Conservation (phyloP, 768 basidiomycete species). For the Flagelloscypha sp. region DNA sequence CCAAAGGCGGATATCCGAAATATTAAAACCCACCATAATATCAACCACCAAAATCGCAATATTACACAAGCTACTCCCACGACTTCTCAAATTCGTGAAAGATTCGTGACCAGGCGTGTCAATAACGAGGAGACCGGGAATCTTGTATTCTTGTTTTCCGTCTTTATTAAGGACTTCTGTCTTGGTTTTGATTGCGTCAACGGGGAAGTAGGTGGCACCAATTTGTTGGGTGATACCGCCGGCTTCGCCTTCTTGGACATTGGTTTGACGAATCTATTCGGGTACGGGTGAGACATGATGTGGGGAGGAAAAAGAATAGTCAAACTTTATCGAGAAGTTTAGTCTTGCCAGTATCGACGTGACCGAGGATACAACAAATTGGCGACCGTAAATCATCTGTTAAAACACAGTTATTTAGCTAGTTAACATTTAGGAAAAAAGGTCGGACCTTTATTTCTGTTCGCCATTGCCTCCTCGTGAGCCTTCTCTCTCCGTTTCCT, state of each 20-base stretch:
- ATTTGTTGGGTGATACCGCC: slow-evolving; percentile 99
- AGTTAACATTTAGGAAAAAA: no score
- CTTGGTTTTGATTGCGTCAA: slow-evolving; percentile 88
- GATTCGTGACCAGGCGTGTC: slow-evolving; percentile 99
- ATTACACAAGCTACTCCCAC: slow-evolving; percentile 96
- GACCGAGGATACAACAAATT: slow-evolving; percentile 97
- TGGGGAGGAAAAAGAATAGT: slow-evolving; percentile 3
- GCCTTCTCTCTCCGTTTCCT: slow-evolving; percentile 71
- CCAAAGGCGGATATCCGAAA: slow-evolving; percentile 1
- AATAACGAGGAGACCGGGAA: slow-evolving; percentile 91
- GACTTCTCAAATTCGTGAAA: slow-evolving; percentile 91
- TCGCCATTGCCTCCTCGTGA: slow-evolving; percentile 78
- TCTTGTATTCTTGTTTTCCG: slow-evolving; percentile 83
- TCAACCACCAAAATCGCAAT: slow-evolving; percentile 98
- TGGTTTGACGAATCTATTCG: slow-evolving; percentile 92
- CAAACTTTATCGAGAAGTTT: slow-evolving; percentile 91
- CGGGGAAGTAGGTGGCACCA: slow-evolving; percentile 98
- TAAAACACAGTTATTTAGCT: no score
- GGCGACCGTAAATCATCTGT: slow-evolving; percentile 91
- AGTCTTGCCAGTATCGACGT: slow-evolving; percentile 99
- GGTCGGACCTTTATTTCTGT: slow-evolving; percentile 73
- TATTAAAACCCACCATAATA: slow-evolving; percentile 62
- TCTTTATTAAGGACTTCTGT: slow-evolving; percentile 92
- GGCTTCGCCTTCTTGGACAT: slow-evolving; percentile 98
- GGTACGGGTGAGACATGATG: slow-evolving; percentile 4